phyloP scores from a whole-genome alignment of 495 filamentous ascomycete genomes.

The Hypoxylon intermedium region DNA sequence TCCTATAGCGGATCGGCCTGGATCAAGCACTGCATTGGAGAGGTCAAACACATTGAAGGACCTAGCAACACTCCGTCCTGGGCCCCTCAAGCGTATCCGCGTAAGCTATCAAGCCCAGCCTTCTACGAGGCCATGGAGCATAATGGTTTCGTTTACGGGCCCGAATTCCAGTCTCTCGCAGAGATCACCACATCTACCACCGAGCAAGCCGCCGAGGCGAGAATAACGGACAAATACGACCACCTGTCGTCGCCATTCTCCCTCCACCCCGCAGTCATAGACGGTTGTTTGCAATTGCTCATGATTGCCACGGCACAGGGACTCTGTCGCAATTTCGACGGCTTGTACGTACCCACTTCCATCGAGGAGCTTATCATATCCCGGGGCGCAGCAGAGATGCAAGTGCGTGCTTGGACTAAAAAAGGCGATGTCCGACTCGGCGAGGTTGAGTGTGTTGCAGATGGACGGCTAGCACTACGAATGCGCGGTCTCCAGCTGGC shows the following conservation, averaged over 20 bases:
- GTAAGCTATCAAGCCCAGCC: slow-evolving; percentile 16
- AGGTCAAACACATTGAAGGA: slow-evolving; percentile 37
- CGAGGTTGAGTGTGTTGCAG: slow-evolving; percentile 32
- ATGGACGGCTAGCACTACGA: slow-evolving; percentile 27
- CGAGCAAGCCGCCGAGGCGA: slow-evolving; percentile 33
- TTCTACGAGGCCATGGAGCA: slow-evolving; percentile 47
- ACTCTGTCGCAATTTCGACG: slow-evolving; percentile 35
- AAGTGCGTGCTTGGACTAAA: slow-evolving; percentile 27
- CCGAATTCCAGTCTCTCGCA: slow-evolving; percentile 49
- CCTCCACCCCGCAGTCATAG: slow-evolving; percentile 54
- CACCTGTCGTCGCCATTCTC: slow-evolving; percentile 33
- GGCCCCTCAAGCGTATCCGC: slow-evolving; percentile 9
- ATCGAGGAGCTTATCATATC: slow-evolving; percentile 50
- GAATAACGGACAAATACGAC: slow-evolving; percentile 23
- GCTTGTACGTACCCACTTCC: slow-evolving; percentile 43
- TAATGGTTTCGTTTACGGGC: slow-evolving; percentile 53
- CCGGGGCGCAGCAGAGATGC: slow-evolving; percentile 29
- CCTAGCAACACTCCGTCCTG: background rate
- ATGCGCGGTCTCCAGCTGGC: slow-evolving; percentile 33
- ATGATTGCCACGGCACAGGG: slow-evolving; percentile 45
- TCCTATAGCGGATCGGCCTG: slow-evolving; percentile 47
- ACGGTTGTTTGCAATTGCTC: slow-evolving; percentile 50
- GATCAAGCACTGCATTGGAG: slow-evolving; percentile 53
- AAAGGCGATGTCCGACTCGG: slow-evolving; percentile 21
- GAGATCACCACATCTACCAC: slow-evolving; percentile 39